These are phyloP conservation scores for Xylaria telfairii DNA, from an alignment of 495 filamentous ascomycete genomes.

Conservation along the genomic window DNA sequence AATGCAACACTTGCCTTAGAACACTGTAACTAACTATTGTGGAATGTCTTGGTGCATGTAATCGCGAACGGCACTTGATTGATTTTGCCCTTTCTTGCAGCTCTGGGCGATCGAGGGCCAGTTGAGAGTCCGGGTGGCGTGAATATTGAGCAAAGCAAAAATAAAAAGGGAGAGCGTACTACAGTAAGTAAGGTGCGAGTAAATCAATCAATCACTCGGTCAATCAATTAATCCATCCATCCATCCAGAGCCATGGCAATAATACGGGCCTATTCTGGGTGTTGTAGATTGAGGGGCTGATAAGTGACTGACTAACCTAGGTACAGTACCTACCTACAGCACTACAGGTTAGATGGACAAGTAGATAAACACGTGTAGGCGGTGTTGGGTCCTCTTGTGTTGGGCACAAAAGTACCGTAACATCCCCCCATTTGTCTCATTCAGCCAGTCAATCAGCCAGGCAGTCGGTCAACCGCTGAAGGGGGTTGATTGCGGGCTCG, in stretches of 20 bases:
- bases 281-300: background rate
- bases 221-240: too few relatives aligned
- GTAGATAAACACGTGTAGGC: slow-evolving; percentile 9
- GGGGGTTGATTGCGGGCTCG: background rate
- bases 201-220: background rate
- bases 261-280: background rate
- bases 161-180: background rate
- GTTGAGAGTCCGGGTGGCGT: background rate
- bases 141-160: background rate
- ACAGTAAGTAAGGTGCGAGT: too few relatives aligned
- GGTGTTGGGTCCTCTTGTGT: slow-evolving; percentile 17
- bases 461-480: slow-evolving; percentile 6
- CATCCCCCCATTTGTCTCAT: background rate
- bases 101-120: background rate
- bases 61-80: background rate
- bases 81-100: background rate
- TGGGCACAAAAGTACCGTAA: slow-evolving; percentile 18
- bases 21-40: background rate
- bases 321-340: too few relatives aligned
- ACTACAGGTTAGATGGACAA: too few relatives aligned
- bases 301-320: too few relatives aligned
- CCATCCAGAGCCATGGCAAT: background rate
- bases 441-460: background rate
- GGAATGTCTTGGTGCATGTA: slow-evolving; percentile 14
- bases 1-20: slow-evolving; percentile 20